A percentile compares a stretch with the other conserved stretches of the same genome.
Evolutionary conservation across 176 grass and related monocot species (phyloP).

Genomic region (Ensete glaucum): DNA sequence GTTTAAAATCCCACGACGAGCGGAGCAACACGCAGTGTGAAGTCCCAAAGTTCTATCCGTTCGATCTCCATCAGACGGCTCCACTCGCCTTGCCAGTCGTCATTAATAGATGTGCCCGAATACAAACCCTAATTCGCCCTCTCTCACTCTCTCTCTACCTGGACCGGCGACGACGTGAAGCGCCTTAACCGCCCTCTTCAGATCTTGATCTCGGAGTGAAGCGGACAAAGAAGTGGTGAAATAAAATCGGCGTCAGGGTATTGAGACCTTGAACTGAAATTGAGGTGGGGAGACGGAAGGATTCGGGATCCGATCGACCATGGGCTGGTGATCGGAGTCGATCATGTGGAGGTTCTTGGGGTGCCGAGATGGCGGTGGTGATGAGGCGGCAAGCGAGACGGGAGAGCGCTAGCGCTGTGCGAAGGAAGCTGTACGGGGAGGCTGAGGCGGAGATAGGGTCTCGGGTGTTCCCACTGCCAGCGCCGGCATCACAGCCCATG

Average conservation of each 20-base stretch:
- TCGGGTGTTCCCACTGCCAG: conserved; percentile 6
- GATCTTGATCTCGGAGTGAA: not conserved
- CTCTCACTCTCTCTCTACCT: not conserved
- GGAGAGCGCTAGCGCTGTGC: conserved; percentile 19
- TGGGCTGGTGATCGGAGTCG: not conserved
- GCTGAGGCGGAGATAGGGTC: conserved; percentile 12
- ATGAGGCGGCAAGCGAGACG: conserved; percentile 33
- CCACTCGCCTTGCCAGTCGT: not conserved
- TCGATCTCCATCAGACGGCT: conserved; percentile 14
- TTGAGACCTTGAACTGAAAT: not conserved
- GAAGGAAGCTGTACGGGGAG: not conserved
- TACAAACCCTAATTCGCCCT: conserved; percentile 30
- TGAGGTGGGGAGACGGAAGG: not conserved
- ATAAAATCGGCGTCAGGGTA: not conserved
- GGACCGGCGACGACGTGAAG: conserved; percentile 13
- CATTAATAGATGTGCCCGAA: not conserved
- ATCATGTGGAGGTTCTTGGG: not conserved
- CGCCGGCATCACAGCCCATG: conserved; percentile 36
- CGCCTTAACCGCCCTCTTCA: not conserved
- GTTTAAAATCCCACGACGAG: not conserved
- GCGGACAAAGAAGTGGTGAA: not conserved
- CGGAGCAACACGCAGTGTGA: not conserved
- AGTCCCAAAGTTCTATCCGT: not conserved
- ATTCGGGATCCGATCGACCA: not conserved
- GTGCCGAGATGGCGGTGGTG: conserved; percentile 1